Percentiles rank a stretch among this genome's conserved stretches.
phyloP scores from a whole-genome alignment of 352 stramenopile species.

The Phytophthora pini region DNA sequence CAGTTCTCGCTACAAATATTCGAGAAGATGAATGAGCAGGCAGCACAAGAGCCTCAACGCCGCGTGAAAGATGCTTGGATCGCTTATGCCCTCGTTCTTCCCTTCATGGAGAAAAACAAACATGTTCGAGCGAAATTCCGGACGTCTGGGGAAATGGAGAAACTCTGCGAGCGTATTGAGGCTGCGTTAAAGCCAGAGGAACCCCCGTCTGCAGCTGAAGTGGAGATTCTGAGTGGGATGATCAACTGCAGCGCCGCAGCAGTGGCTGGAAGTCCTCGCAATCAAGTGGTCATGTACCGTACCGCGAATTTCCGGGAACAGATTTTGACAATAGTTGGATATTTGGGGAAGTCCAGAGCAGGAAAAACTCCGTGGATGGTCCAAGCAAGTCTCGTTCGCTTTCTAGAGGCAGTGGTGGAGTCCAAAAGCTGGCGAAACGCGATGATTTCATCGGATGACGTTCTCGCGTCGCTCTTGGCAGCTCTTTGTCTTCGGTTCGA shows the following conservation, averaged over 20 bases:
- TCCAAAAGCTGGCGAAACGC: conserved; percentile 67
- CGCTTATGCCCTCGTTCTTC: conserved; percentile 56
- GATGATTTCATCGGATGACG: conserved; percentile 26
- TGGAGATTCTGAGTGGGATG: conserved; percentile 48
- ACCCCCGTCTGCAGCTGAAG: conserved; percentile 7
- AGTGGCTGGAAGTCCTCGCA: conserved; percentile 47
- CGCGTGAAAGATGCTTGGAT: conserved; percentile 38
- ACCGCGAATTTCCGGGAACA: conserved; percentile 40
- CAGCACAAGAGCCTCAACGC: conserved; percentile 2
- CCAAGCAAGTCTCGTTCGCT: conserved; percentile 40
- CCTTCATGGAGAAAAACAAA: conserved; percentile 58
- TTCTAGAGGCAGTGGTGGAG: conserved; percentile 58
- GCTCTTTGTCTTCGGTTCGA: conserved; percentile 16
- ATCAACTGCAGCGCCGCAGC: conserved; percentile 50
- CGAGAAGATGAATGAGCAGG: conserved; percentile 47
- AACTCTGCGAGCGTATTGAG: conserved; percentile 48
- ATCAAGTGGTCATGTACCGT: conserved; percentile 67
- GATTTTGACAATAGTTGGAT: conserved; percentile 24
- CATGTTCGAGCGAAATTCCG: conserved; percentile 56
- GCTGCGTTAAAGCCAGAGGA: conserved; percentile 6
- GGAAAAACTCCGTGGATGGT: conserved; percentile 17
- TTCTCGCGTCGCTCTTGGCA: conserved; percentile 31
- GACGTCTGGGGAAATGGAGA: conserved; percentile 61
- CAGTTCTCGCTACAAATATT: conserved; percentile 55
- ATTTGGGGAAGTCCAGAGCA: background rate